Evolutionary conservation across 1,284 basidiomycete genomes (phyloP).

Genomic region (Mycosarcoma mackinlayi): DNA sequence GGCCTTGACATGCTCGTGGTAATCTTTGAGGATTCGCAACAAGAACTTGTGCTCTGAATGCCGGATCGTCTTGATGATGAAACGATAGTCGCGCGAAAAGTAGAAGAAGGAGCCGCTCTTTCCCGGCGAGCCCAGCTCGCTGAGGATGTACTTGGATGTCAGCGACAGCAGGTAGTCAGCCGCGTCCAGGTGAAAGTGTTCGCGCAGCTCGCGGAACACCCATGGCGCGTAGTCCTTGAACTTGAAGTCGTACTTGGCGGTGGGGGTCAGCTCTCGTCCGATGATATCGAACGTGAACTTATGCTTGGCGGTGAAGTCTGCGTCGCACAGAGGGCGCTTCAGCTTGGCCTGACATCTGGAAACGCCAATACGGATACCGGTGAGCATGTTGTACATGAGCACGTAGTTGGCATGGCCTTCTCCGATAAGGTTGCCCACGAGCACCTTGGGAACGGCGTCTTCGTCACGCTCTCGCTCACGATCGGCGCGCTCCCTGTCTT

Average conservation of each 20-base stretch:
- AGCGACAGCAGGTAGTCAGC: constrained; percentile 96
- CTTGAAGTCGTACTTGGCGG: constrained; percentile 96
- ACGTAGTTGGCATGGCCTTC: constrained; percentile 98
- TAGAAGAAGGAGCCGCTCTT: constrained; percentile 99
- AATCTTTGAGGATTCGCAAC: constrained; percentile 82
- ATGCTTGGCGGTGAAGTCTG: constrained; percentile 88
- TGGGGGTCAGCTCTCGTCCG: constrained; percentile 96
- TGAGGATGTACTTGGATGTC: constrained; percentile 96
- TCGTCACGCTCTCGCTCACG: constrained; percentile 37
- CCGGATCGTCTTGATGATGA: constrained; percentile 99
- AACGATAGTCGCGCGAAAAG: constrained; percentile 97
- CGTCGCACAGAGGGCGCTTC: constrained; percentile 81
- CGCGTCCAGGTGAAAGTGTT: constrained; percentile 93
- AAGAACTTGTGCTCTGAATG: constrained; percentile 95
- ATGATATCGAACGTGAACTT: constrained; percentile 98
- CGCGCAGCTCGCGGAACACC: constrained; percentile 94
- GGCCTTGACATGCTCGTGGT: constrained; percentile 85
- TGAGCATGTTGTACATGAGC: constrained; percentile 99
- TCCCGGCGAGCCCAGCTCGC: constrained; percentile 96
- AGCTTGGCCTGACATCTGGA: constrained; percentile 96
- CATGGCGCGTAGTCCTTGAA: constrained; percentile 99
- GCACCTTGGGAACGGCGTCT: constrained; percentile 70
- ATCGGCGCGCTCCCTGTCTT: constrained; percentile 31
- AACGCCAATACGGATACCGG: constrained; percentile 93
- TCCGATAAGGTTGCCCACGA: constrained; percentile 94